Percentiles rank a stretch among this genome's conserved stretches.
phyloP scores from a whole-genome alignment of 2,329 filamentous ascomycete genomes.

The Pseudonectria foliicola region DNA sequence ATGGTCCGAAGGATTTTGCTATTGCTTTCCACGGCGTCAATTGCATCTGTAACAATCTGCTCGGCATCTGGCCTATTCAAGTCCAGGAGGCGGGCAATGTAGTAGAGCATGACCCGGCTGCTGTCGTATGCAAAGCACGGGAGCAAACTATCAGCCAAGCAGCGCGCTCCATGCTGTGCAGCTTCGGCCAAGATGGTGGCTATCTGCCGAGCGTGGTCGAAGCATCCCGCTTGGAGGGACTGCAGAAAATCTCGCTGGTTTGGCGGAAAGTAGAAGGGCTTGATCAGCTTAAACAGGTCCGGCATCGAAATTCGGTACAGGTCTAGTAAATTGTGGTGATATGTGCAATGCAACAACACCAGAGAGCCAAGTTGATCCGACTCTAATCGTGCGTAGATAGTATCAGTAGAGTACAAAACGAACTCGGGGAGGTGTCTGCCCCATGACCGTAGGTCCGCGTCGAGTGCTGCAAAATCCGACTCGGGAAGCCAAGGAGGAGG shows the following conservation, averaged over 20 bases:
- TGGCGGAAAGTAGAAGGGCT: constrained; percentile 32
- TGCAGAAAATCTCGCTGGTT: constrained; percentile 32
- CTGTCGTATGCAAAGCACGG: constrained; percentile 42
- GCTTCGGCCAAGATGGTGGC: constrained; percentile 32
- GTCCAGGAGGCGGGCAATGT: constrained; percentile 36
- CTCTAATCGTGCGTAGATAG: constrained; percentile 39
- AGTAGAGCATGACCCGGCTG: constrained; percentile 41
- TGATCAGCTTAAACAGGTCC: constrained; percentile 35
- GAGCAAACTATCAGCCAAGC: constrained; percentile 37
- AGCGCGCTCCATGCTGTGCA: constrained; percentile 32
- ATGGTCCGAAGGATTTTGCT: constrained; percentile 30
- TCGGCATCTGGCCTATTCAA: constrained; percentile 28
- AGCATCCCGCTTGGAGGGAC: constrained; percentile 30
- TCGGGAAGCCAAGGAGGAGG: constrained; percentile 36
- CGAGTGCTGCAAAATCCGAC: constrained; percentile 35
- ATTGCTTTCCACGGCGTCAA: constrained; percentile 34
- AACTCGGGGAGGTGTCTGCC: constrained; percentile 35
- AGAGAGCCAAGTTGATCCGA: constrained; percentile 39
- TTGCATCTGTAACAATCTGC: constrained; percentile 30
- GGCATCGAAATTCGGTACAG: constrained; percentile 41
- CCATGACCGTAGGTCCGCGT: constrained; percentile 34
- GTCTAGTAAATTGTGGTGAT: constrained; percentile 38
- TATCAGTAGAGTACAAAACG: constrained; percentile 35
- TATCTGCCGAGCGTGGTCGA: constrained; percentile 32
- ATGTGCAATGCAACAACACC: constrained; percentile 39